These are phyloP conservation scores for Aspergillus brunneoviolaceus DNA, from an alignment of 2,329 filamentous ascomycete species.

Conservation along the genomic window DNA sequence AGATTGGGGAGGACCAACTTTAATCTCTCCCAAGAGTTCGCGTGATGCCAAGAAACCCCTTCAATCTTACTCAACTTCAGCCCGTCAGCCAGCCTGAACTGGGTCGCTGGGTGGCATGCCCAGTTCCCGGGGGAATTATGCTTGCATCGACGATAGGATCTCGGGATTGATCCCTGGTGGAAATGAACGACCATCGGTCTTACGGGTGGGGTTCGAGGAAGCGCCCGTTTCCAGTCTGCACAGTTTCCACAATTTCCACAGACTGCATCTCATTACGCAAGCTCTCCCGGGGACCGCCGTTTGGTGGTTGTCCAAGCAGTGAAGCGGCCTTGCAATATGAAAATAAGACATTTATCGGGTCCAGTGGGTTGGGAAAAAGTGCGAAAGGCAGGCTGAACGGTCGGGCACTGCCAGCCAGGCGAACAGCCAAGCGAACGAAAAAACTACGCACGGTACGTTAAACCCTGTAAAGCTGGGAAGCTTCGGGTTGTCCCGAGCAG, in stretches of 20 bases:
- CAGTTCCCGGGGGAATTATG: background rate
- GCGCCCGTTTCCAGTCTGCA: background rate
- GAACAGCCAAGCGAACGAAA: background rate
- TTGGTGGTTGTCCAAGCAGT: background rate
- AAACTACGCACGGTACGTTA: background rate
- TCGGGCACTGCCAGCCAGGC: background rate
- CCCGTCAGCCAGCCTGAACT: background rate
- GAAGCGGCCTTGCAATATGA: background rate
- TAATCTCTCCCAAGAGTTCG: conserved; percentile 21
- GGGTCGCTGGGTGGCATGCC: background rate
- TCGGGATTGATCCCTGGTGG: background rate
- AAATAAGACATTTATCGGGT: conserved; percentile 7
- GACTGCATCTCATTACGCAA: conserved; percentile 7
- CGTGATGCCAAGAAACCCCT: conserved; percentile 17
- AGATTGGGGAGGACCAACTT: conserved; percentile 21
- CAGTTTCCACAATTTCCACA: background rate
- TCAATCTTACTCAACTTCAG: conserved; percentile 12
- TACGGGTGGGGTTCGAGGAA: background rate
- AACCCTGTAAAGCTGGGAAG: background rate
- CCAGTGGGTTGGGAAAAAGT: background rate
- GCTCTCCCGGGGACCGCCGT: conserved; percentile 4
- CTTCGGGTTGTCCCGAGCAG: background rate
- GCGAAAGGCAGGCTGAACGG: background rate
- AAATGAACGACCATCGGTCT: conserved; percentile 5
- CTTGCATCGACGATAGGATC: background rate